These are phyloP conservation scores for Curvularia verruculosa DNA, from an alignment of 2,329 filamentous ascomycete genomes.

Conservation along the genomic window DNA sequence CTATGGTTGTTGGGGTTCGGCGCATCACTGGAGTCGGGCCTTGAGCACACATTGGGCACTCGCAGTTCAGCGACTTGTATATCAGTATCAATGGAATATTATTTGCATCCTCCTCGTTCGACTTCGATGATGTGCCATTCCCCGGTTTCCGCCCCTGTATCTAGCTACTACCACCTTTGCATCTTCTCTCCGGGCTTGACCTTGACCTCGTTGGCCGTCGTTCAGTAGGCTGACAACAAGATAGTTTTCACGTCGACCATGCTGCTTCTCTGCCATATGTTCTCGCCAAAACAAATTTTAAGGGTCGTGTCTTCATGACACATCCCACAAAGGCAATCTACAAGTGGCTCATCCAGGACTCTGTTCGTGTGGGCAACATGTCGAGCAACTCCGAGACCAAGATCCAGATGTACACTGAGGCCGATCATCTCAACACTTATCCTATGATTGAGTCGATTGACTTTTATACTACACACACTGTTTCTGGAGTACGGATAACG, in stretches of 20 bases:
- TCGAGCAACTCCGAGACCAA: constrained; percentile 66
- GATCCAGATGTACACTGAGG: constrained; percentile 84
- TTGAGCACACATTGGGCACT: constrained; percentile 24
- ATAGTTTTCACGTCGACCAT: constrained; percentile 96
- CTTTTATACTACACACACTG: constrained; percentile 96
- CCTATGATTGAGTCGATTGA: constrained; percentile 96
- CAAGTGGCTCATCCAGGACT: constrained; percentile 99
- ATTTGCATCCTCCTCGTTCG: constrained; percentile 45
- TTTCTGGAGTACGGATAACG: constrained; percentile 94
- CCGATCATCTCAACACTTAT: constrained; percentile 92
- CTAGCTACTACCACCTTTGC: constrained; percentile 24
- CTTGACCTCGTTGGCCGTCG: constrained; percentile 1
- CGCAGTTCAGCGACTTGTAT: constrained; percentile 41
- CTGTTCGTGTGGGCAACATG: constrained; percentile 82
- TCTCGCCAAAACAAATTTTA: constrained; percentile 96
- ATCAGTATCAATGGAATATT: constrained; percentile 51
- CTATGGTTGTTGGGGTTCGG: constrained; percentile 28
- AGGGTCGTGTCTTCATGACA: constrained; percentile 97
- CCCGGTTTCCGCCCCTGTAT: constrained; percentile 28
- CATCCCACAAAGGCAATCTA: constrained; percentile 99
- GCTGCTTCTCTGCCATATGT: constrained; percentile 99
- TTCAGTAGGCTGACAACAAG: constrained; percentile 26
- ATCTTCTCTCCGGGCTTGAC: constrained; percentile 3
- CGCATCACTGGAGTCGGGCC: constrained; percentile 45
- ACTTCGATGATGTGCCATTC: constrained; percentile 46